Evolutionary conservation across 2,329 filamentous ascomycete genomes (phyloP).

Genomic region (Lithohypha guttulata): DNA sequence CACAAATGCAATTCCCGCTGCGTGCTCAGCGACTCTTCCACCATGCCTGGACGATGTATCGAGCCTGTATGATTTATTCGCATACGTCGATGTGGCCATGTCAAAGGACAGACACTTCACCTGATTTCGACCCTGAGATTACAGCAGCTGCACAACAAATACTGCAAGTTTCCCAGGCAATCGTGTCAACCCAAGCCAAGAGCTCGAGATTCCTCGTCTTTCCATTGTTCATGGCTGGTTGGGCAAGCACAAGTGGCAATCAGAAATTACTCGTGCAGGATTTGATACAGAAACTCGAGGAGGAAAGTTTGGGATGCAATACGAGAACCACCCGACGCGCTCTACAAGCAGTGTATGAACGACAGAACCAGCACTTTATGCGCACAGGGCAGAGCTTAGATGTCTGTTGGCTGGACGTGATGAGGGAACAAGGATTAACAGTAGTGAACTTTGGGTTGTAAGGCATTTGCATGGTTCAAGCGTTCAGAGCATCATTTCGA

Average conservation of each 20-base stretch:
- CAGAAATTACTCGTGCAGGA: constrained; percentile 39
- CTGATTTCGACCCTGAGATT: constrained; percentile 33
- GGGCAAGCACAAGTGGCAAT: constrained; percentile 30
- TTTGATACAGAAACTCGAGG: constrained; percentile 40
- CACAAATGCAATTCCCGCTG: constrained; percentile 28
- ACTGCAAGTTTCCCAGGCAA: constrained; percentile 33
- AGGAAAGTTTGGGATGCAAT: constrained; percentile 39
- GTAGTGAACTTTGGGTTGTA: constrained; percentile 42
- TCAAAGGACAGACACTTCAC: constrained; percentile 34
- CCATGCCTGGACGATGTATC: constrained; percentile 39
- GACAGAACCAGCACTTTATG: constrained; percentile 34
- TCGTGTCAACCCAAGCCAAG: constrained; percentile 30
- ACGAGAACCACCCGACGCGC: constrained; percentile 35
- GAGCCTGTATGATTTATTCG: constrained; percentile 41
- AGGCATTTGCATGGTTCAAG: no score
- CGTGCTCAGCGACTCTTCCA: constrained; percentile 32
- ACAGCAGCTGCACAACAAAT: constrained; percentile 36
- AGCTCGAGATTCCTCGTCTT: constrained; percentile 41
- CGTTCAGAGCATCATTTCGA: no score
- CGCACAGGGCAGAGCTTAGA: constrained; percentile 31
- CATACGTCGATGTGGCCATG: constrained; percentile 43
- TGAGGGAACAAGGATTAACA: constrained; percentile 35
- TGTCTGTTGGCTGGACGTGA: constrained; percentile 42
- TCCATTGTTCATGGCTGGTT: constrained; percentile 45
- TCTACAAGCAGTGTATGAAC: constrained; percentile 39